Evolutionary conservation across 495 filamentous ascomycete species (phyloP).

Genomic region (Hypoxylon rickii): DNA sequence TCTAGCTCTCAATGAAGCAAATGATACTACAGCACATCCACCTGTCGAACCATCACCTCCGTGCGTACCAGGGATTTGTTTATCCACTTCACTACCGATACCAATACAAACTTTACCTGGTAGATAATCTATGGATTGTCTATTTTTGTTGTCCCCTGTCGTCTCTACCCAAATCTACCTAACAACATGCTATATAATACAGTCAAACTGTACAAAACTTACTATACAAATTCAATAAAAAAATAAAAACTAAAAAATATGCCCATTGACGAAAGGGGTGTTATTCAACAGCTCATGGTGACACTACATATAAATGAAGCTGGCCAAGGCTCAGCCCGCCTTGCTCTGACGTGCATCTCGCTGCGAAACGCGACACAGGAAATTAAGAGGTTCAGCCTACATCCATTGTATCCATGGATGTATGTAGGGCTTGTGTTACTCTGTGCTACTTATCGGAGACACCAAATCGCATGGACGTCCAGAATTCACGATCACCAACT

Average conservation of each 20-base stretch:
- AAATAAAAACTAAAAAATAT: too few species aligned
- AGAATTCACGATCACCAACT: too few species aligned
- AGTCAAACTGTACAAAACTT: too few species aligned
- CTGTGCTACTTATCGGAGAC: too few species aligned
- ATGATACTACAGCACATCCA: not conserved
- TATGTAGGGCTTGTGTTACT: too few species aligned
- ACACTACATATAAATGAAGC: conserved; percentile 17
- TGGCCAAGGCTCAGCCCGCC: conserved; percentile 15
- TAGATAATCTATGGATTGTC: not conserved
- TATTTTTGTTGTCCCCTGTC: conserved; percentile 10
- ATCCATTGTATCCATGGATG: not conserved
- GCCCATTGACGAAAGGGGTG: too few species aligned
- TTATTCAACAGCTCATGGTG: too few species aligned
- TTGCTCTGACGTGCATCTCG: conserved; percentile 25
- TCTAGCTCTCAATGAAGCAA: not conserved
- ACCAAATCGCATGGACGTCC: too few species aligned
- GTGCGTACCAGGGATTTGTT: conserved; percentile 5
- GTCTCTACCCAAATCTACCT: not conserved
- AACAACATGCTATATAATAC: too few species aligned
- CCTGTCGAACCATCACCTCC: conserved; percentile 5
- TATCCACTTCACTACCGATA: not conserved
- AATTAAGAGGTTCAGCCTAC: not conserved
- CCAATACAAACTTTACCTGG: not conserved
- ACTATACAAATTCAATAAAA: too few species aligned
- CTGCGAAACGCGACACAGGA: conserved; percentile 8